A percentile compares a stretch with the other conserved stretches of the same genome.
These are phyloP conservation scores for Dactylella cylindrospora DNA, from an alignment of 2,329 filamentous ascomycete species.

Conservation along the genomic window DNA sequence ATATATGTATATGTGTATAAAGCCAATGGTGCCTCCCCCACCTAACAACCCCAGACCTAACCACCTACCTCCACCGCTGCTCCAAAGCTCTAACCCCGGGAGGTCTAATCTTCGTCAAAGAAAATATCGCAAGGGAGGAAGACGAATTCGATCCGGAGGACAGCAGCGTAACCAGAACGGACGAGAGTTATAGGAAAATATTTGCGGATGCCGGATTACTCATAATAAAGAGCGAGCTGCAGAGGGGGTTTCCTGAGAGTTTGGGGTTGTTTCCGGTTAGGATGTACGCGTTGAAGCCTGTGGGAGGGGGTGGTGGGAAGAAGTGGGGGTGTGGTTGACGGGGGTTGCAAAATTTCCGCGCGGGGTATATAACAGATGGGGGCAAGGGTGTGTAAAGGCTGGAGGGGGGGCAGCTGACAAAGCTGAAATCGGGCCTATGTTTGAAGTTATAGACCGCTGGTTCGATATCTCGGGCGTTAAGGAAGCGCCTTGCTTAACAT, in stretches of 20 bases:
- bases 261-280: slow-evolving; percentile 69
- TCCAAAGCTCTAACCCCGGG: slow-evolving; percentile 52
- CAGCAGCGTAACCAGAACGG: slow-evolving; percentile 74
- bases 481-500: too few species aligned
- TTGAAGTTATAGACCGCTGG: too few species aligned
- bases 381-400: too few species aligned
- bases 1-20: neutral
- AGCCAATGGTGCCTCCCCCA: slow-evolving; percentile 84
- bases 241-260: slow-evolving; percentile 68
- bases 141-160: slow-evolving; percentile 77
- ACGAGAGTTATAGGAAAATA: slow-evolving; percentile 68
- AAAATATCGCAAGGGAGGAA: slow-evolving; percentile 62
- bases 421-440: too few species aligned
- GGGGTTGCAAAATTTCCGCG: too few species aligned
- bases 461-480: too few species aligned
- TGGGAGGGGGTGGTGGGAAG: neutral
- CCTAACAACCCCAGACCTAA: slow-evolving; percentile 71
- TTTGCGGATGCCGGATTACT: slow-evolving; percentile 70
- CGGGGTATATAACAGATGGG: too few species aligned
- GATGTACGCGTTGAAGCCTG: slow-evolving; percentile 72
- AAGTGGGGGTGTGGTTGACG: too few species aligned
- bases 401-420: too few species aligned
- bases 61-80: slow-evolving; percentile 67
- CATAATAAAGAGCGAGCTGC: slow-evolving; percentile 70
- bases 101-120: slow-evolving; percentile 72